Evolutionary conservation across 2,329 filamentous ascomycete genomes (phyloP).

Genomic region (Thermothelomyces thermophilus): DNA sequence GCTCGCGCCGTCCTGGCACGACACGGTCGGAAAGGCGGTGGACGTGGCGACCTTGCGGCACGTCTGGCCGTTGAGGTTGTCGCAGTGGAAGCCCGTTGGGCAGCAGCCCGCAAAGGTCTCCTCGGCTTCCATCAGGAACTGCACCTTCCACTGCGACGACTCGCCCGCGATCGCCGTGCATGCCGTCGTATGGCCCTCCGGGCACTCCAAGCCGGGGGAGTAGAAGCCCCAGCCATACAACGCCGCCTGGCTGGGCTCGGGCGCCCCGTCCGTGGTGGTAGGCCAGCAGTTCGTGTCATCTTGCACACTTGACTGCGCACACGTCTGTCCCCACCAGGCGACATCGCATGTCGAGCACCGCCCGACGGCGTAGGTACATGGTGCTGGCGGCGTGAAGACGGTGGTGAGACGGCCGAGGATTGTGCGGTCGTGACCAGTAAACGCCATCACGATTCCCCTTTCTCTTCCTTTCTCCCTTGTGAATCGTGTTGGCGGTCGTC

Average conservation of each 20-base stretch:
- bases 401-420: slow-evolving; percentile 20
- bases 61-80: slow-evolving; percentile 19
- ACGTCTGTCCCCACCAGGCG: slow-evolving; percentile 26
- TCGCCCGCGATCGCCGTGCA: slow-evolving; percentile 28
- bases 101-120: slow-evolving; percentile 23
- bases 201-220: slow-evolving; percentile 31
- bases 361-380: slow-evolving; percentile 18
- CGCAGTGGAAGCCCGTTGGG: slow-evolving; percentile 17
- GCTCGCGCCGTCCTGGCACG: slow-evolving; percentile 1
- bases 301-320: slow-evolving; percentile 17
- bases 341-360: slow-evolving; percentile 22
- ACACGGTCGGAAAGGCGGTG: slow-evolving; percentile 6
- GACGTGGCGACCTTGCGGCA: slow-evolving; percentile 4
- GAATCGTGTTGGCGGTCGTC: too few relatives aligned
- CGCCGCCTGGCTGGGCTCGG: slow-evolving; percentile 13
- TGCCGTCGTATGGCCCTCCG: slow-evolving; percentile 28
- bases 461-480: neutral
- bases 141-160: slow-evolving; percentile 12
- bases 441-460: slow-evolving; percentile 1
- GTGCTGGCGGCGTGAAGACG: slow-evolving; percentile 14
- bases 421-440: neutral
- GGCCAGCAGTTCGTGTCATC: slow-evolving; percentile 31
- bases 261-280: slow-evolving; percentile 13
- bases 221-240: slow-evolving; percentile 32
- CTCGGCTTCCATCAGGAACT: slow-evolving; percentile 15